Evolutionary conservation across 148 eudicot genomes (phyloP).

Genomic region (Rhododendron vialii): DNA sequence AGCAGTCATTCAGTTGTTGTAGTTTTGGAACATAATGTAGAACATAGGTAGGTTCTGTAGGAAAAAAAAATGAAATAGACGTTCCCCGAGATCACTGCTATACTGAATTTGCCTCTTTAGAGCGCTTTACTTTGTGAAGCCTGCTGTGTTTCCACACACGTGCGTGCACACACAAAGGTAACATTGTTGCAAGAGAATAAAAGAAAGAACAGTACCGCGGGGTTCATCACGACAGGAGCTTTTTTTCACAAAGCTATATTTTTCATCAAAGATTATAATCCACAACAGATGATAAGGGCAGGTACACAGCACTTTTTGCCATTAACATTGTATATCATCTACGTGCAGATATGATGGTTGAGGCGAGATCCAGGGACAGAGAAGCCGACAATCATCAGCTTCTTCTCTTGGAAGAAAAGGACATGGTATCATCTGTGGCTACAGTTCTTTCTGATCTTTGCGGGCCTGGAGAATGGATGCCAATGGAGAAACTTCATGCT

Average conservation of each 20-base stretch:
- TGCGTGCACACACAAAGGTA: background rate
- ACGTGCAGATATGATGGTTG: slow-evolving; percentile 59
- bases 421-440: slow-evolving; percentile 82
- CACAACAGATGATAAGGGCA: no score
- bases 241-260: background rate
- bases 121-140: background rate
- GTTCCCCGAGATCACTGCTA: background rate
- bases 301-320: background rate
- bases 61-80: background rate
- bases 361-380: slow-evolving; percentile 71
- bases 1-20: background rate
- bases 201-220: background rate
- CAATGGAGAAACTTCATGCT: slow-evolving; percentile 56
- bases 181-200: background rate
- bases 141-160: background rate
- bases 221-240: background rate
- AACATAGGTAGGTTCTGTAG: background rate
- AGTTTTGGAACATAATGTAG: background rate
- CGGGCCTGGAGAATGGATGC: slow-evolving; percentile 97
- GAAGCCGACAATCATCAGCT: slow-evolving; percentile 78
- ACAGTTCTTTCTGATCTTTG: slow-evolving; percentile 77
- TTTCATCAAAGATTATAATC: background rate
- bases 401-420: slow-evolving; percentile 75
- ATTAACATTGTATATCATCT: background rate
- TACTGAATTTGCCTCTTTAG: background rate